A percentile compares a stretch with the other conserved stretches of the same genome.
phyloP scores from a whole-genome alignment of 1,284 basidiomycete species.

The Leccinum pallidistipes region DNA sequence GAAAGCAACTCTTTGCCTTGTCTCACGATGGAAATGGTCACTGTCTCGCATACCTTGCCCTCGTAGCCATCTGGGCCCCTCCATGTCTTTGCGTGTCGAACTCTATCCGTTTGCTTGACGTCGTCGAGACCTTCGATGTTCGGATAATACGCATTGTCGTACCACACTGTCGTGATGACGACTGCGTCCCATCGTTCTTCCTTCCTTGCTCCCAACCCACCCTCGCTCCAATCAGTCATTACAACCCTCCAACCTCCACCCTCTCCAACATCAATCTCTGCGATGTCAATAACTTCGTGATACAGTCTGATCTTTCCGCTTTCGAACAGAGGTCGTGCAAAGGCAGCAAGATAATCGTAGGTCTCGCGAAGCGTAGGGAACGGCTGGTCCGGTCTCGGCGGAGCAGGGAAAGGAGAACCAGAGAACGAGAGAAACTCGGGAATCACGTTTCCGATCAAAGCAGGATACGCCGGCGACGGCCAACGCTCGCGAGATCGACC shows the following conservation, averaged over 20 bases:
- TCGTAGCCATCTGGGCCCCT: constrained; percentile 39
- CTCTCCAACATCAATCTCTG: constrained; percentile 31
- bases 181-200: constrained; percentile 48
- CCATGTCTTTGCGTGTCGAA: constrained; percentile 42
- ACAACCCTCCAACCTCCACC: constrained; percentile 41
- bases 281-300: constrained; percentile 40
- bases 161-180: constrained; percentile 45
- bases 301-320: constrained; percentile 39
- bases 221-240: constrained; percentile 39
- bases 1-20: neutral
- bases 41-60: constrained; percentile 37
- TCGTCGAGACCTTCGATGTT: constrained; percentile 39
- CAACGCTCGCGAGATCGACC: constrained; percentile 32
- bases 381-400: constrained; percentile 37
- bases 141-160: constrained; percentile 45
- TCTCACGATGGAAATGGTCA: neutral
- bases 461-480: constrained; percentile 47
- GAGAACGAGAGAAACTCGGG: constrained; percentile 48
- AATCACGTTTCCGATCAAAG: constrained; percentile 49
- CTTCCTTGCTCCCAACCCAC: constrained; percentile 7
- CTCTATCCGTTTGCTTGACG: constrained; percentile 30
- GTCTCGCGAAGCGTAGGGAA: constrained; percentile 47
- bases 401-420: constrained; percentile 35
- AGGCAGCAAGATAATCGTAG: constrained; percentile 39
- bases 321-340: constrained; percentile 36